Evolutionary conservation across 352 stramenopile genomes (phyloP), one percentile per base, ranked within the genome.

Genomic region (Aphanomyces stellatus): DNA sequence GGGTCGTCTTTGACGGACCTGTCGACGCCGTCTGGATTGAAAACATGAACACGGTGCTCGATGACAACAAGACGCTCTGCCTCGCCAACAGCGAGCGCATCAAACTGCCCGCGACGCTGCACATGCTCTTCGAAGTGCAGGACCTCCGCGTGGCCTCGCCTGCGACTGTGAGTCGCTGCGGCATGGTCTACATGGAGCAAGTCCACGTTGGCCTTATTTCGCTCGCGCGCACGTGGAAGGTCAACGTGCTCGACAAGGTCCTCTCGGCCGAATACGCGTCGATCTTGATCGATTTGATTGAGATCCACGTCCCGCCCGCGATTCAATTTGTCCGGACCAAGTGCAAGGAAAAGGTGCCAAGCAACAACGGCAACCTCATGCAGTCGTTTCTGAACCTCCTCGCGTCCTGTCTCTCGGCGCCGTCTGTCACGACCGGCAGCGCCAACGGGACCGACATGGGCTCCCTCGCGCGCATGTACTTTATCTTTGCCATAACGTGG

Each of bases 71-170:
- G 62, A 93, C 87, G 19, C 60, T 95, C 8, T 95, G 87, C 48
- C 56, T 95, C 0, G 86, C 85, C 28, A 95, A 95, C 61, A 92
- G 83, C 65, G 87, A 95, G 55, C 84, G 85, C 10, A 95, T 95
- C 69, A 95, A 95, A 62, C 69, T 95, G 10, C 85, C 85, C 10
- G 74, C 86, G 48, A 91, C 83, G 15, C 71, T 97, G 40, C 88
- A 96, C 51, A 97, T 97, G 89, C 93, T 97, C 80, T 97, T 97
- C 69, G 90, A 97, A 65, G 90, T 97, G 4, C 85, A 96, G 64
- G 90, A 97, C 62, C 74, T 97, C 10, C 81, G 84, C 6, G 86
- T 96, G 0, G 90, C 89, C 4, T 96, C 88, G 0, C 90, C 90
- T 0, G 89, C 88, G 13, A 97, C 90, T 2, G 87, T 97, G 31